These are phyloP conservation scores for Calonectria montana DNA, from an alignment of 2,329 filamentous ascomycete species.

Conservation along the genomic window DNA sequence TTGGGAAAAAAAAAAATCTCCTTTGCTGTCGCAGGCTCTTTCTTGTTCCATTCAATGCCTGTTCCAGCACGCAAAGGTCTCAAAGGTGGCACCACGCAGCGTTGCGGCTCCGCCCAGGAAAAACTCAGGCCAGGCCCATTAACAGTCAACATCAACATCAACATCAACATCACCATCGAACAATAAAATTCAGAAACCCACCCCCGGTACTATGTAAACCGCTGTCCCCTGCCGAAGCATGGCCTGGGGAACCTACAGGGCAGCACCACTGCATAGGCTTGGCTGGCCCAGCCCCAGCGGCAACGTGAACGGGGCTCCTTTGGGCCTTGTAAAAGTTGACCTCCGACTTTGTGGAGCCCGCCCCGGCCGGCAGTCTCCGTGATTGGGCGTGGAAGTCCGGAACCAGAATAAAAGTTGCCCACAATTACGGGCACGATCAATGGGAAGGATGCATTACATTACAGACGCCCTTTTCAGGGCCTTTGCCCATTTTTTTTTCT, in stretches of 20 bases:
- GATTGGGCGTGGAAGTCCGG: constrained; percentile 36
- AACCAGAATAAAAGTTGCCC: constrained; percentile 10
- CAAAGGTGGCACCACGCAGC: not conserved
- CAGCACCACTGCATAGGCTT: not conserved
- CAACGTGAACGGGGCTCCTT: constrained; percentile 30
- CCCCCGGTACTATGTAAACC: not conserved
- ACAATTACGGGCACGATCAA: constrained; percentile 13
- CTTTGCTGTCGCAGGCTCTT: not conserved
- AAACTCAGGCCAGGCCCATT: not conserved
- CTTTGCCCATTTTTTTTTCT: not conserved
- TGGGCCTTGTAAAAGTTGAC: constrained; percentile 7
- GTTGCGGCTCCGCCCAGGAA: not conserved
- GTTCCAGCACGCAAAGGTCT: not conserved
- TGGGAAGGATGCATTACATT: not conserved
- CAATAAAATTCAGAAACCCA: not conserved
- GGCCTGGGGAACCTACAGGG: constrained; percentile 1
- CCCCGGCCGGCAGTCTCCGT: constrained; percentile 36
- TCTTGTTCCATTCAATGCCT: not conserved
- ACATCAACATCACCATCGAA: constrained; percentile 15
- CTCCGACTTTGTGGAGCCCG: constrained; percentile 29
- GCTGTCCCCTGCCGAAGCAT: not conserved
- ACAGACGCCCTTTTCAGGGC: constrained; percentile 3
- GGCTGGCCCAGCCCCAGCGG: not conserved
- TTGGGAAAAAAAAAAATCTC: not conserved
- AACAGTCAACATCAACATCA: not conserved